Base-by-base conservation (phyloP, 306 rosid species). In the Neltuma alba region DNA sequence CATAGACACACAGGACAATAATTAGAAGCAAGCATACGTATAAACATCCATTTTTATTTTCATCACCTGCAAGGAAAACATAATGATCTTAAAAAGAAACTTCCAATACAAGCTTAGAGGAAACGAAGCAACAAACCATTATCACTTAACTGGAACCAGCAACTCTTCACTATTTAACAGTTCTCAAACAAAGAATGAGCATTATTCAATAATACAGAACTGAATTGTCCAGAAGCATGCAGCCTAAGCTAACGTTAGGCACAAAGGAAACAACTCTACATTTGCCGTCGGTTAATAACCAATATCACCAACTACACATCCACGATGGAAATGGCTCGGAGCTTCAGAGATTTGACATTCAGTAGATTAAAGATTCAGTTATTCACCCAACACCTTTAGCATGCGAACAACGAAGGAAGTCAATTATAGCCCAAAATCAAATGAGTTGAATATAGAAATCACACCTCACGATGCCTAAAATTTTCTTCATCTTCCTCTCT, bases 401-500 rank as follows among this genome's bases (percentile, higher is more conserved):
- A 65, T 15, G 77, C 11, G 50, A 31, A 57, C 62, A 70, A 44
- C 27, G n/a, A 70, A 67, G 57, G 68, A 80, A 71, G 69, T 68
- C 75, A 70, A 67, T 68, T 28, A 66, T 44, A 74, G 83, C 74
- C 72, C 37, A 72, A 76, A 7, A 40, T 74, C 60, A 62, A 28
- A 72, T 70, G 33, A 34, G 44, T 60, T 52, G 50, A 25, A 74
- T 58, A 44, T 37, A 38, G 44, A 73, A 28, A 70, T 50, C 87
- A 80, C 89, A 96, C 99, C 99, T 93, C 98, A 44, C 98, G 96
- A 84, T 96, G 97, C 89, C 82, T 91, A 78, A 85, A 86, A 80
- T 90, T 93, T 84, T 96, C 99, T 80, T 93, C 98, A 87, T 93
- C 98, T 88, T 91, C 99, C 87, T 93, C 99, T 77, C 89, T 90